Evolutionary conservation across 2,329 filamentous ascomycete species (phyloP).

Genomic region (Cladosporium sp.): DNA sequence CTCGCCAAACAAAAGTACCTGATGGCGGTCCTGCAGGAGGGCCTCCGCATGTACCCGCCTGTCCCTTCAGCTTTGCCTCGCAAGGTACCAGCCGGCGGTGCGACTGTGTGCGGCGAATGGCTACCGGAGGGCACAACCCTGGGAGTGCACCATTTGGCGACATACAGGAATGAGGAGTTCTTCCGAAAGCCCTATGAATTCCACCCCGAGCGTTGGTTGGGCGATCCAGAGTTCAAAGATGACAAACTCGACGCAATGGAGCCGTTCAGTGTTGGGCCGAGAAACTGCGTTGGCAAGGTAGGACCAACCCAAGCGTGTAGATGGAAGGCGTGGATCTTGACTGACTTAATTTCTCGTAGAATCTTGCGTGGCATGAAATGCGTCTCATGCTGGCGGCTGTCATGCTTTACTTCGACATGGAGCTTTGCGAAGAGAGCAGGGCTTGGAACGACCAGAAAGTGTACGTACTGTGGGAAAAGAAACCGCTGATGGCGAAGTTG

Average conservation of each 20-base stretch:
- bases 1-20: constrained; percentile 40
- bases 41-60: constrained; percentile 46
- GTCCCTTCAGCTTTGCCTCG: constrained; percentile 35
- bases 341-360: neutral
- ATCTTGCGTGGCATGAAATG: constrained; percentile 41
- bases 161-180: constrained; percentile 22
- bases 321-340: neutral
- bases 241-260: constrained; percentile 33
- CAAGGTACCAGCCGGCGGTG: constrained; percentile 30
- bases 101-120: constrained; percentile 29
- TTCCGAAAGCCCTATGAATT: neutral
- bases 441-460: constrained; percentile 36
- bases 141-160: constrained; percentile 24
- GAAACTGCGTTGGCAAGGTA: constrained; percentile 30
- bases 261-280: constrained; percentile 32
- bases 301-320: neutral
- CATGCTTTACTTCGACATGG: constrained; percentile 41
- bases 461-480: constrained; percentile 36
- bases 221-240: constrained; percentile 28
- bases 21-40: constrained; percentile 49
- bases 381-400: constrained; percentile 40
- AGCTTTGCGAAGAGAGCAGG: constrained; percentile 29
- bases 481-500: constrained; percentile 26
- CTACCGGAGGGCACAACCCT: constrained; percentile 24
- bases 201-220: constrained; percentile 30